These are phyloP conservation scores for Suillus occidentalis DNA, from an alignment of 768 basidiomycete species.

Conservation along the genomic window DNA sequence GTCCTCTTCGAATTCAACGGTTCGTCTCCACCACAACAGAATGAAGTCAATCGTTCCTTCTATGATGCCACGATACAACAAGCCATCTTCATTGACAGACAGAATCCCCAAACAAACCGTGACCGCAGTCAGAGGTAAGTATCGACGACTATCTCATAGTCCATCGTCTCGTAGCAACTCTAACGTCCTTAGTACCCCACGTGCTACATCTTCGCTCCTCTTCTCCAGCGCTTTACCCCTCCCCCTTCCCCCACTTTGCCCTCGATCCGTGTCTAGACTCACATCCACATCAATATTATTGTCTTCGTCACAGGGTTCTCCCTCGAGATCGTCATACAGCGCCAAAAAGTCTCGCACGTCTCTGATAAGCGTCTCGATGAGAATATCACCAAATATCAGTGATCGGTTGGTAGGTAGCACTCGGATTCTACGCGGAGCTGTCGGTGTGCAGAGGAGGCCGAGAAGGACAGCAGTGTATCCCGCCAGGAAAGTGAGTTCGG, in stretches of 20 bases:
- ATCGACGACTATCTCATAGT: slow-evolving; percentile 26
- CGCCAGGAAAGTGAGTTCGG: slow-evolving; percentile 55
- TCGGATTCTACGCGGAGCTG: slow-evolving; percentile 30
- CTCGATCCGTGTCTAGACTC: neutral
- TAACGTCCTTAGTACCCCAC: slow-evolving; percentile 54
- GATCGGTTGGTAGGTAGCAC: slow-evolving; percentile 36
- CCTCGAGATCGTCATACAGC: slow-evolving; percentile 39
- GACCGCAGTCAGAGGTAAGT: neutral
- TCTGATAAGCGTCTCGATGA: slow-evolving; percentile 34
- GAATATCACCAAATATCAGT: slow-evolving; percentile 29
- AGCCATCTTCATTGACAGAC: neutral
- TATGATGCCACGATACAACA: neutral
- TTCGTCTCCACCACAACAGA: neutral
- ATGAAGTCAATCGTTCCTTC: neutral
- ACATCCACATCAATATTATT: neutral
- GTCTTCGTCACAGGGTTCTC: slow-evolving; percentile 12
- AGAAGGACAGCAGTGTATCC: slow-evolving; percentile 79
- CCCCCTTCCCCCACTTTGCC: neutral
- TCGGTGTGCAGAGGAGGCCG: slow-evolving; percentile 44
- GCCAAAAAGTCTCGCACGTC: slow-evolving; percentile 42
- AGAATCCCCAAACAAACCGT: neutral
- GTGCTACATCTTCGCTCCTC: slow-evolving; percentile 44
- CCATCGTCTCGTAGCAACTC: slow-evolving; percentile 35
- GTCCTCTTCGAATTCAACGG: neutral
- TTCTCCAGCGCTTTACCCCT: slow-evolving; percentile 22